Evolutionary conservation across 2,329 filamentous ascomycete species (phyloP).

Genomic region (Fusarium lyarnte): DNA sequence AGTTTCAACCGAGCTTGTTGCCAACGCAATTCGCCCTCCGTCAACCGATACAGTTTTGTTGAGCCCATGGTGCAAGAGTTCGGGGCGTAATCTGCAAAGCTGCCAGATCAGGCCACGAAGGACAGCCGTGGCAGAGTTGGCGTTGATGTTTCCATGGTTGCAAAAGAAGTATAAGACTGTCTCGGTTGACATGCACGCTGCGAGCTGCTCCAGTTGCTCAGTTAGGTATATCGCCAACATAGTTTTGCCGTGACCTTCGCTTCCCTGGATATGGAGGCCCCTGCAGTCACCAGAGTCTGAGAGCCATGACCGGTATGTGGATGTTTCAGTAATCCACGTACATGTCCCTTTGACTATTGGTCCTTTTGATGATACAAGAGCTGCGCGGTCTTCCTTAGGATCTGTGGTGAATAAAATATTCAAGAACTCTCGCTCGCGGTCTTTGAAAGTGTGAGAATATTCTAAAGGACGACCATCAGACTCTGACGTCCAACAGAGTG

Average conservation of each 20-base stretch:
- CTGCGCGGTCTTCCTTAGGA: neutral
- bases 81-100: neutral
- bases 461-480: neutral
- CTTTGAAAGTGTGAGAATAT: neutral
- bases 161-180: conserved; percentile 24
- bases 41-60: neutral
- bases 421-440: neutral
- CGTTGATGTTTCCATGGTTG: neutral
- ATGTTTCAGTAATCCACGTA: neutral
- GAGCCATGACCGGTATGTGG: conserved; percentile 3
- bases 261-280: neutral
- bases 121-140: conserved; percentile 1
- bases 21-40: neutral
- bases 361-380: neutral
- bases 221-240: conserved; percentile 5
- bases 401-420: neutral
- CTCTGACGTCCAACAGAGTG: neutral
- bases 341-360: neutral
- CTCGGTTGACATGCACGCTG: neutral
- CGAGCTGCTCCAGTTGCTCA: neutral
- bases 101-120: conserved; percentile 18
- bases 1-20: neutral
- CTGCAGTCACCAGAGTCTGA: neutral
- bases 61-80: neutral
- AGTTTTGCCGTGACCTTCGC: conserved; percentile 10